These are phyloP conservation scores for Helichrysum umbraculigerum DNA, from an alignment of 129 eudicot genomes.

Conservation along the genomic window DNA sequence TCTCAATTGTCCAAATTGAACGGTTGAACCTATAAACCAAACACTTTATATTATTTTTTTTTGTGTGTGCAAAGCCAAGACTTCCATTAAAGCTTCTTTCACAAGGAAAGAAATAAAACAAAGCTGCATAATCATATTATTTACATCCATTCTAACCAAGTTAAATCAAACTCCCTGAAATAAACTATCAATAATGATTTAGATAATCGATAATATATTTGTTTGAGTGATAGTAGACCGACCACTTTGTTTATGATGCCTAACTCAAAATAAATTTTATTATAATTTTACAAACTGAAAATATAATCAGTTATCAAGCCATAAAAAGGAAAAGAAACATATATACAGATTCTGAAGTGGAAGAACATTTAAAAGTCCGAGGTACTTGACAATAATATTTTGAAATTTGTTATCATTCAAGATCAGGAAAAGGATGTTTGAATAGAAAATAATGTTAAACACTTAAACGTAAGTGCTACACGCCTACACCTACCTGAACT, in stretches of 20 bases:
- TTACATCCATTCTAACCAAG: not conserved
- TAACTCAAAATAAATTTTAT: not conserved
- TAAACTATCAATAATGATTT: not conserved
- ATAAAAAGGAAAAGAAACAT: not conserved
- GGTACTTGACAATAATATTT: not conserved
- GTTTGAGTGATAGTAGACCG: not conserved
- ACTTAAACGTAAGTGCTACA: not conserved
- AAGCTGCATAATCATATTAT: not conserved
- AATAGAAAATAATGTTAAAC: not conserved
- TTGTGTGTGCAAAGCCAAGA: too few species aligned
- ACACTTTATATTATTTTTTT: too few species aligned
- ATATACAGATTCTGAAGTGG: not conserved
- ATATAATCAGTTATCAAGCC: slow-evolving; percentile 1
- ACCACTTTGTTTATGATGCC: not conserved
- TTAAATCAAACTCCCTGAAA: not conserved
- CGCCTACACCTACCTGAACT: slow-evolving; percentile 56
- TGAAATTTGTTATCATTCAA: not conserved
- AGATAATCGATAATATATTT: not conserved
- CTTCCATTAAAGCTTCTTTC: too few species aligned
- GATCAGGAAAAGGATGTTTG: slow-evolving; percentile 3
- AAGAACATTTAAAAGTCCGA: not conserved
- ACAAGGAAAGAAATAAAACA: too few species aligned
- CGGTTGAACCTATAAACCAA: too few species aligned
- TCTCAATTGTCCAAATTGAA: too few species aligned
- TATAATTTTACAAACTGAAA: not conserved